Evolutionary conservation across 345 rosid species (phyloP).

Genomic region (Syzygium aromaticum): DNA sequence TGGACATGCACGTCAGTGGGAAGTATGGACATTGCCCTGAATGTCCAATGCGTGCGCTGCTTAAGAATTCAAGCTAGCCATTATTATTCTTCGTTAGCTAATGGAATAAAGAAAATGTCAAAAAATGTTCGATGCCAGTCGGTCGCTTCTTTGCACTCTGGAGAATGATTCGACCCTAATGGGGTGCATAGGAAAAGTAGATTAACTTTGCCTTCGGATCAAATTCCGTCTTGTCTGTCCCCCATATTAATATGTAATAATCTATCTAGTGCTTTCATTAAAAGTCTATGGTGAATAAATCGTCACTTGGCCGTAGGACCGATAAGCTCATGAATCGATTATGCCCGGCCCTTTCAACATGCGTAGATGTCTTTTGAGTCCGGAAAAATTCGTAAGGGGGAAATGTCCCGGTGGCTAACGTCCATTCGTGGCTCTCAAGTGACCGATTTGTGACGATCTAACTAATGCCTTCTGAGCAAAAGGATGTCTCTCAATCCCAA

Average conservation of each 20-base stretch:
- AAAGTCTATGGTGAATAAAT: not conserved
- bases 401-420: not conserved
- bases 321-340: not conserved
- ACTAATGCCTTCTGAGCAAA: not conserved
- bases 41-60: not conserved
- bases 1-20: too few relatives aligned
- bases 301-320: not conserved
- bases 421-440: not conserved
- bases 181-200: not conserved
- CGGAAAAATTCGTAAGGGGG: not conserved
- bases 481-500: not conserved
- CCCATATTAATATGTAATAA: not conserved
- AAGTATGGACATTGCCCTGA: too few relatives aligned
- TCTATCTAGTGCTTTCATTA: not conserved
- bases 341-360: not conserved
- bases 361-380: not conserved
- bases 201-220: not conserved
- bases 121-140: not conserved
- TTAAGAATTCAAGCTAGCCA: not conserved
- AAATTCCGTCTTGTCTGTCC: not conserved
- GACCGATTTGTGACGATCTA: not conserved
- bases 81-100: not conserved
- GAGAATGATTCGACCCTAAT: not conserved
- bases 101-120: not conserved
- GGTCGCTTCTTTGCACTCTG: not conserved